Evolutionary conservation across 768 basidiomycete genomes (phyloP).

Genomic region (Auricularia sp.): DNA sequence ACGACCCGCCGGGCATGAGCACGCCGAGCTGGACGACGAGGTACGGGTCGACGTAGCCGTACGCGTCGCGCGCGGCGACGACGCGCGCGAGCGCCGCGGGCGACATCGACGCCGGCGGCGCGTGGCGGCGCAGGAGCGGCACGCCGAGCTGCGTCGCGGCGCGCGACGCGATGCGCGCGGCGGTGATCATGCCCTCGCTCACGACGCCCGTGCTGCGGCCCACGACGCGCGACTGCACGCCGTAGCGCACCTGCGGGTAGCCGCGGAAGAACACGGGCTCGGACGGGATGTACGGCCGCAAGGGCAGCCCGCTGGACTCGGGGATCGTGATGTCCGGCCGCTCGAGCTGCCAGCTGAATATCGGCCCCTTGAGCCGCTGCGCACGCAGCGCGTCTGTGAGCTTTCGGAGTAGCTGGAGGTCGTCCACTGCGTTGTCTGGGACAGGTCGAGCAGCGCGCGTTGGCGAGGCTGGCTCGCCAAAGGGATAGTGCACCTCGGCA

Average conservation of each 20-base stretch:
- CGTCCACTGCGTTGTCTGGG: background rate
- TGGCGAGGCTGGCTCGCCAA: background rate
- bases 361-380: conserved; percentile 12
- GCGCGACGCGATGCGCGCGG: conserved; percentile 62
- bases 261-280: conserved; percentile 26
- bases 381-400: background rate
- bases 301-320: conserved; percentile 22
- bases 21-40: conserved; percentile 26
- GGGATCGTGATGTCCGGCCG: conserved; percentile 20
- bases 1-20: conserved; percentile 28
- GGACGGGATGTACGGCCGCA: conserved; percentile 5
- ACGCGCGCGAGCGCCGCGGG: conserved; percentile 33
- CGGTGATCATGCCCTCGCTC: conserved; percentile 74
- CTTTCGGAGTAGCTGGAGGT: background rate
- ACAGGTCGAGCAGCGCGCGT: background rate
- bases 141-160: conserved; percentile 54
- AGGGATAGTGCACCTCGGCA: conserved; percentile 5
- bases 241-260: conserved; percentile 43
- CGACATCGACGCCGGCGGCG: conserved; percentile 25
- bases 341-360: conserved; percentile 18
- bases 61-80: conserved; percentile 35
- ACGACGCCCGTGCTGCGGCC: conserved; percentile 44
- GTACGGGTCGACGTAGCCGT: conserved; percentile 35
- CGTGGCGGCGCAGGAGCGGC: conserved; percentile 52
- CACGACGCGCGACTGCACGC: conserved; percentile 31